Evolutionary conservation across 2,329 filamentous ascomycete genomes (phyloP), one percentile per base, ranked within the genome.

Genomic region (Phialophora chinensis): DNA sequence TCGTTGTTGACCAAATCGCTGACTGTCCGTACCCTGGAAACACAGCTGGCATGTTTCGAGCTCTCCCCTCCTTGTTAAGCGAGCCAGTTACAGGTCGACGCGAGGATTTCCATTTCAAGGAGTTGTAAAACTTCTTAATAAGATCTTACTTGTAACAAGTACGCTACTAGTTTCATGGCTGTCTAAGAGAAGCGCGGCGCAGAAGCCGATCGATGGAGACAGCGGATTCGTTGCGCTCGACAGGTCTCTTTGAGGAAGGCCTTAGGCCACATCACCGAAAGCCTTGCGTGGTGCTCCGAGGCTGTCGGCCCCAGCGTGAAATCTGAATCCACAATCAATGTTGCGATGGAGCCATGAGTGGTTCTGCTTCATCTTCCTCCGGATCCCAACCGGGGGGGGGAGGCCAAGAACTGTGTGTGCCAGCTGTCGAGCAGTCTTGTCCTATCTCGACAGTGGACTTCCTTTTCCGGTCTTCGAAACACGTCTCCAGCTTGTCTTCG

Each of bases 51-150:
- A 17, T n/a, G n/a, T 17, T 52, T 38, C 20, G 31, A 42, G 27
- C 27, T 17, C 17, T 44, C 17, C 17, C 42, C 12, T 3, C n/a
- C 8, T 11, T 54, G 14, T n/a, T 47, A 62, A 49, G 7, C 60
- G 50, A 56, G 23, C 60, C 50, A 56, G n/a, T 62, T 35, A 62
- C 12, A 20, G 12, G 31, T 23, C 12, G 29, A 10, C 12, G 27
- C 12, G 31, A 61, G 33, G 49, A 10, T n/a, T 61, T 61, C 59
- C 59, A 53, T 42, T 61, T 42, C 10, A 29, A 31, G 59, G 59
- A 52, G 38, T 44, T 44, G 38, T n/a, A 33, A 17, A 47, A 35
- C 31, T 33, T n/a, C 58, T 60, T 50, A 60, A 42, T 60, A 33
- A 52, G 58, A 60, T 60, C 58, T 60, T 60, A 60, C 44, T 27